phyloP scores from a whole-genome alignment of 2,329 filamentous ascomycete genomes.

The Thielaviopsis cerberus region DNA sequence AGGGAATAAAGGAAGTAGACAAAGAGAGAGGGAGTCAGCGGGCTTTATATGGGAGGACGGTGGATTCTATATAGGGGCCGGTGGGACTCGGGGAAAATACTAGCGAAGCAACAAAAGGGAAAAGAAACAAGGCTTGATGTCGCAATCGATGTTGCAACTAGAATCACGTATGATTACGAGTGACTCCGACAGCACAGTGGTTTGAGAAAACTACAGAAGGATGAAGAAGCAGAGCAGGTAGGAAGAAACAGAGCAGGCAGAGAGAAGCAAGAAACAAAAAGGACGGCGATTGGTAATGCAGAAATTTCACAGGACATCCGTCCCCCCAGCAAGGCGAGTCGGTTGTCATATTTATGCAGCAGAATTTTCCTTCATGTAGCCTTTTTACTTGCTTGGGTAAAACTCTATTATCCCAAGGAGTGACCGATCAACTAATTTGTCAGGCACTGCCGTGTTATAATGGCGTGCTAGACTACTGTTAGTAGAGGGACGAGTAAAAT shows the following conservation, averaged over 20 bases:
- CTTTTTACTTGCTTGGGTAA: neutral
- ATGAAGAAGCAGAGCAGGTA: neutral
- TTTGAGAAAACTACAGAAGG: neutral
- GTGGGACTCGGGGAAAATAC: neutral
- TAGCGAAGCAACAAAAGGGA: neutral
- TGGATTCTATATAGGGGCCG: neutral
- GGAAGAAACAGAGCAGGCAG: no score
- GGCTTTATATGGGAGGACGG: neutral
- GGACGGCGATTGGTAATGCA: neutral
- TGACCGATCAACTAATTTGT: neutral
- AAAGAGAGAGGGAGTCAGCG: neutral
- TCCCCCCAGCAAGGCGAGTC: no score
- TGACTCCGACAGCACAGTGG: neutral
- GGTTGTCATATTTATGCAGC: neutral
- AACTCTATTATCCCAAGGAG: neutral
- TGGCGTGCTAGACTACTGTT: neutral
- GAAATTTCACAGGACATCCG: neutral
- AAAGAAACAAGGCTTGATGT: neutral
- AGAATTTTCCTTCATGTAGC: no score
- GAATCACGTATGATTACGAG: neutral
- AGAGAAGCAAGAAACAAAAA: neutral
- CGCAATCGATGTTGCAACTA: slow-evolving; percentile 8
- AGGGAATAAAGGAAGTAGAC: neutral
- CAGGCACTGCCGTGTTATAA: neutral
- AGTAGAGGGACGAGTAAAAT: neutral